Percentiles rank a stretch among this genome's conserved stretches.
Evolutionary conservation across 2,329 filamentous ascomycete species (phyloP).

Genomic region (Aspergillus sp.): DNA sequence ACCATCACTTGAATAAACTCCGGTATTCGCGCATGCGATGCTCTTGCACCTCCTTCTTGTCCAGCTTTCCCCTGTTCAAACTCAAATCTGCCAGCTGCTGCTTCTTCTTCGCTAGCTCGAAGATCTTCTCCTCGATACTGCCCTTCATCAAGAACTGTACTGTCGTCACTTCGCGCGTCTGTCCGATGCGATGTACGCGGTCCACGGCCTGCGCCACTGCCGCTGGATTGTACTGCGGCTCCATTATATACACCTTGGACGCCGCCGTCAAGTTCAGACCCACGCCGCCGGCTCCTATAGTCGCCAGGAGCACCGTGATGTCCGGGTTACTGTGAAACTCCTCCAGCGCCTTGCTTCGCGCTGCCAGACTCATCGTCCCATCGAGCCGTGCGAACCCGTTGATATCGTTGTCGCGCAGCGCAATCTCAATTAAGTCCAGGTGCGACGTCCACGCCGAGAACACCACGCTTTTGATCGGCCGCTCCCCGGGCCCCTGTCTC

Average conservation of each 20-base stretch:
- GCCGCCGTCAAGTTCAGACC: constrained; percentile 88
- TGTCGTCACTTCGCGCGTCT: constrained; percentile 84
- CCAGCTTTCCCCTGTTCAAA: constrained; percentile 67
- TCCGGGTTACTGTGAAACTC: constrained; percentile 71
- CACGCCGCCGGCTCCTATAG: constrained; percentile 87
- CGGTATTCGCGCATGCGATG: constrained; percentile 64
- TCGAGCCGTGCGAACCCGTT: constrained; percentile 77
- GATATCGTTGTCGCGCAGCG: constrained; percentile 60
- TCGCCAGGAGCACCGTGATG: constrained; percentile 82
- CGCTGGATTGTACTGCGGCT: constrained; percentile 95
- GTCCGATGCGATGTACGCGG: constrained; percentile 86
- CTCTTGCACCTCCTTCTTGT: constrained; percentile 64
- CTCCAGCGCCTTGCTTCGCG: constrained; percentile 74
- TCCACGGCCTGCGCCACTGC: constrained; percentile 94
- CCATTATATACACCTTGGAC: constrained; percentile 92
- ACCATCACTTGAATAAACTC: constrained; percentile 55
- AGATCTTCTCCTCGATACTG: constrained; percentile 94
- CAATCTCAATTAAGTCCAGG: constrained; percentile 85
- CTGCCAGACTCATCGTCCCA: constrained; percentile 77
- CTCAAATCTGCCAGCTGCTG: constrained; percentile 84
- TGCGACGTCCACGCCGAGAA: constrained; percentile 97
- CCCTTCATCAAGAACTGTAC: constrained; percentile 85
- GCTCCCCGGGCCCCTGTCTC: constrained; percentile 49
- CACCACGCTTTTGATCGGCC: constrained; percentile 87
- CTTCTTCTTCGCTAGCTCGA: constrained; percentile 88